A percentile compares a stretch with the other conserved stretches of the same genome.
These are phyloP conservation scores for Elsinoe batatas DNA, from an alignment of 2,329 filamentous ascomycete genomes.

Conservation along the genomic window DNA sequence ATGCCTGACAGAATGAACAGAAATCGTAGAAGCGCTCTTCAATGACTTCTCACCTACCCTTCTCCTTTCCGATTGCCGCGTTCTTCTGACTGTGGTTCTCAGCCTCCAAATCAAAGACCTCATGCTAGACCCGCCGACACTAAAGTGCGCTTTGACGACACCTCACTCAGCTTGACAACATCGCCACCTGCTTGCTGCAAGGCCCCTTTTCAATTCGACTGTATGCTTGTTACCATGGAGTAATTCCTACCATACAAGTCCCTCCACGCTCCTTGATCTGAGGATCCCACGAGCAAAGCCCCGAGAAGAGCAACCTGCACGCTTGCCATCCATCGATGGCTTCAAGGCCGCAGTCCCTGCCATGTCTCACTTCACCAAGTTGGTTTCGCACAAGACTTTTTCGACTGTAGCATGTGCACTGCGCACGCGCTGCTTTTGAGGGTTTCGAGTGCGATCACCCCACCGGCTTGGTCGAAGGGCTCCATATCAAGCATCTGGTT, in stretches of 20 bases:
- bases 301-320: neutral
- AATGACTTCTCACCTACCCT: neutral
- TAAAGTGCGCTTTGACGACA: conserved; percentile 14
- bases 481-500: neutral
- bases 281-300: neutral
- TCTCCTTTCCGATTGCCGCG: neutral
- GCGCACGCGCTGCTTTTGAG: neutral
- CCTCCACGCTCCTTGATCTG: neutral
- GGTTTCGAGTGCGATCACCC: neutral
- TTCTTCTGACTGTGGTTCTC: neutral
- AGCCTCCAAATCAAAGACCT: neutral
- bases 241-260: neutral
- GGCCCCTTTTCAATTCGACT: neutral
- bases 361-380: neutral
- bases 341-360: neutral
- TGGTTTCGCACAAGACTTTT: neutral
- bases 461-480: neutral
- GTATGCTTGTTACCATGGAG: neutral
- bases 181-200: conserved; percentile 1
- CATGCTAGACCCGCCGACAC: neutral
- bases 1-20: conserved; percentile 18
- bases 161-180: conserved; percentile 10
- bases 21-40: conserved; percentile 16
- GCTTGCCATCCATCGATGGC: neutral
- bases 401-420: neutral